Conservation (phyloP, 192 early-diverging fungal species). For the Cetraspora pellucida region DNA sequence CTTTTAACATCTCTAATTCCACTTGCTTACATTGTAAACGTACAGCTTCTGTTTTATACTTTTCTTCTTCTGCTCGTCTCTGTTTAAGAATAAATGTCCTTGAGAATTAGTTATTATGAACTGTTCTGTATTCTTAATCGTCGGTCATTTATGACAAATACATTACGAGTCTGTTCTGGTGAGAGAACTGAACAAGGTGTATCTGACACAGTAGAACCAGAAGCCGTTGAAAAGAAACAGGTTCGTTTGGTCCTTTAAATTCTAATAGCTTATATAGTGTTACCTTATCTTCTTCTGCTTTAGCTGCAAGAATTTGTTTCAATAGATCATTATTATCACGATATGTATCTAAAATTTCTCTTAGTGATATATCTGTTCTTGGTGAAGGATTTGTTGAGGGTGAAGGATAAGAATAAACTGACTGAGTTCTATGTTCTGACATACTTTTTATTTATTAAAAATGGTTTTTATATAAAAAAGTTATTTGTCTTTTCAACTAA, state of each 20-base stretch:
- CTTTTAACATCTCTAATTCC: conserved; percentile 40
- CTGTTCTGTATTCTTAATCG: no score
- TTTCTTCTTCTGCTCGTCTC: conserved; percentile 48
- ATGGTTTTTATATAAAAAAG: neutral
- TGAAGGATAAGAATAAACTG: conserved; percentile 31
- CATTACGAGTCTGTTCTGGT: no score
- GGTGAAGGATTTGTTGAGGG: conserved; percentile 28
- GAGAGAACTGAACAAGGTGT: no score
- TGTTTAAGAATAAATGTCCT: conserved; percentile 6
- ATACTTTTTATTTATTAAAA: conserved; percentile 19
- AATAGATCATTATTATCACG: conserved; percentile 31
- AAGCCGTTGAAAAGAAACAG: no score
- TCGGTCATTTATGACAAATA: no score
- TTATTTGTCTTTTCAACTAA: no score
- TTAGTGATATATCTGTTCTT: conserved; percentile 20
- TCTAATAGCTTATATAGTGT: no score
- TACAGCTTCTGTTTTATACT: conserved; percentile 46
- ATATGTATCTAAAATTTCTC: conserved; percentile 32
- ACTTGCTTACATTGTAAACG: conserved; percentile 47
- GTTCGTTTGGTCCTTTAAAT: no score
- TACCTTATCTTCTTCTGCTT: conserved; percentile 34
- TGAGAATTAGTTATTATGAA: neutral
- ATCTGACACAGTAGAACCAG: no score
- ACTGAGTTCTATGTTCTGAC: conserved; percentile 22
- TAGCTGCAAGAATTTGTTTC: conserved; percentile 28